Base-by-base conservation (phyloP, 1,284 basidiomycete genomes). In the Ganoderma multipileum region DNA sequence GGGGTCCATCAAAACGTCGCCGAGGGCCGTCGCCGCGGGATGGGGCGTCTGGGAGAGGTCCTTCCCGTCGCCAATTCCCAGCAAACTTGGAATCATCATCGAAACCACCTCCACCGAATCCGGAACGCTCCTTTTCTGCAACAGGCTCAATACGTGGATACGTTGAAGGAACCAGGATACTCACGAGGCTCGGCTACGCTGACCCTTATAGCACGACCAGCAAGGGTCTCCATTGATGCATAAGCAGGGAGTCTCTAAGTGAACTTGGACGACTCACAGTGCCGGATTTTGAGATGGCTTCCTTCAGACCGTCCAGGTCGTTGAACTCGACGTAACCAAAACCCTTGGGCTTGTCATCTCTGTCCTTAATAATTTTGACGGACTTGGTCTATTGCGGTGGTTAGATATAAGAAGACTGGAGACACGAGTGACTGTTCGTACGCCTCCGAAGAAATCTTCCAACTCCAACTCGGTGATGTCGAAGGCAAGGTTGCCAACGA, bases 311-410 rank as follows among this genome's bases (percentile, higher is more conserved):
- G 47, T 96, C 94, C 68, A 95, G 79, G 64, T 92, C 91, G 47
- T 85, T 87, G 77, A 99, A 99, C 79, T 99, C 97, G 72, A 99
- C 91, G 79, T 99, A 99, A 41, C 97, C 98, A 81, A 98, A 99
- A 1, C 98, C 98, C 81, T 98, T 99, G 41, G 96, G 94, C 80
- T 96, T 96, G 65, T 97, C 96, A 62, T 93, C 92, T 67, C 91
- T 88, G 76, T 97, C 96, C 76, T 88, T 93, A 79, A 99, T 97
- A 72, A 99, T 93, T 83, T 98, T 96, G 72, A 96, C 89, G 30
- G 91, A 92, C 79, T 94, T 93, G 71, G 91, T 87, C 91, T 95
- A 74, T 11, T 14, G 67, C 66, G 69, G 65, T 39, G 50, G 26
- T 59, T 38, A 14, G 44, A 62, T 47, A 23, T 12, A 16, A 30